These are phyloP conservation scores for Ziziphus jujuba DNA, from an alignment of 306 rosid genomes.

Conservation along the genomic window DNA sequence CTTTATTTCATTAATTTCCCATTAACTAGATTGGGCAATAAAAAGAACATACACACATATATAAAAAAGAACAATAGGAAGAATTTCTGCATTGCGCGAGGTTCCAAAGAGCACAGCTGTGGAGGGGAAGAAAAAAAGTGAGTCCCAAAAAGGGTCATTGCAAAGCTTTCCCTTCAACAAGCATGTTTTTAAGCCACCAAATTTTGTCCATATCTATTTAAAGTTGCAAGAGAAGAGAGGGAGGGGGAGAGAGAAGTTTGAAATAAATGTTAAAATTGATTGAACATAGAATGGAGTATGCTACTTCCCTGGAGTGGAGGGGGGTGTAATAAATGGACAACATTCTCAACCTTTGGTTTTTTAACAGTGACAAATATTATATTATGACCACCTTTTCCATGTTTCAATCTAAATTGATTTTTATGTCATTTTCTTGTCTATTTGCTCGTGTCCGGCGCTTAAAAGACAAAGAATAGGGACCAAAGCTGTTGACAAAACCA, in stretches of 20 bases:
- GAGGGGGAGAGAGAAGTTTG: slow-evolving; percentile 17
- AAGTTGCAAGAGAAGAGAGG: no score
- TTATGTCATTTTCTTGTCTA: slow-evolving; percentile 40
- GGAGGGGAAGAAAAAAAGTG: no score
- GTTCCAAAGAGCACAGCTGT: no score
- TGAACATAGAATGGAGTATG: slow-evolving; percentile 19
- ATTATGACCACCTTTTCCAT: slow-evolving; percentile 31
- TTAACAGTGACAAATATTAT: slow-evolving; percentile 3
- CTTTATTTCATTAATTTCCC: no score
- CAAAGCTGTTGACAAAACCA: slow-evolving; percentile 32
- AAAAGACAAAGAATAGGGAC: slow-evolving; percentile 54
- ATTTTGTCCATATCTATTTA: no score
- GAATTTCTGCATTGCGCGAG: no score
- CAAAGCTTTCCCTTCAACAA: no score
- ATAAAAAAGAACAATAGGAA: no score
- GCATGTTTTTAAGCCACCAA: no score
- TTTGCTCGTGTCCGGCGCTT: slow-evolving; percentile 53
- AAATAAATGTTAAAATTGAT: slow-evolving; percentile 4
- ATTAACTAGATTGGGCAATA: no score
- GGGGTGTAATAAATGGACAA: slow-evolving; percentile 43
- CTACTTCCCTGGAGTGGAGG: slow-evolving; percentile 12
- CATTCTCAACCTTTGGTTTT: slow-evolving; percentile 31
- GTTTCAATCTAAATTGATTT: slow-evolving; percentile 35
- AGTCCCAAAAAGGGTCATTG: no score
- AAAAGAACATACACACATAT: no score